Percentiles rank a stretch among this genome's conserved stretches.
Conservation (phyloP, 1,139 yeast species). For the Yamadazyma triangularis region DNA sequence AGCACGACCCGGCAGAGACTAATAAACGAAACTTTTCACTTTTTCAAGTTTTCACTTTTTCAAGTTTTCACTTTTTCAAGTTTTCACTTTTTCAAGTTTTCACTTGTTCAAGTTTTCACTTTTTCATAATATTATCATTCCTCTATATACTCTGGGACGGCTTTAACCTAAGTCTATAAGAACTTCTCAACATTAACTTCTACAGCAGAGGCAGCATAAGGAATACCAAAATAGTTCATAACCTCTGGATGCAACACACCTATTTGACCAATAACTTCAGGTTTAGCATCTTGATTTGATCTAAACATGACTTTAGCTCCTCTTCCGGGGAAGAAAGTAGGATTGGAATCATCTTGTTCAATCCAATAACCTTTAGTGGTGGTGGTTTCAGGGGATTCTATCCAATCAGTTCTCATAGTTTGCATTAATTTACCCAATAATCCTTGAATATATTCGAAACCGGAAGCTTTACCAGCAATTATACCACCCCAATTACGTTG, state of each 20-base stretch:
- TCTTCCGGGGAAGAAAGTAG: conserved; percentile 94
- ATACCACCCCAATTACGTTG: conserved; percentile 95
- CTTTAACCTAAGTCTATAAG: no score
- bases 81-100: no score
- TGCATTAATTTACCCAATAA: conserved; percentile 93
- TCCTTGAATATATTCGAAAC: conserved; percentile 94
- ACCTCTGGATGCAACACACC: conserved; percentile 98
- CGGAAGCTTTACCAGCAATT: conserved; percentile 90
- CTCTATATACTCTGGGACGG: no score
- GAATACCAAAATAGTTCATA: conserved; percentile 78
- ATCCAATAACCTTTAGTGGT: conserved; percentile 81
- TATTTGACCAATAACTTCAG: conserved; percentile 67
- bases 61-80: no score
- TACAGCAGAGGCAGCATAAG: conserved; percentile 87
- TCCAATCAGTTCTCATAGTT: conserved; percentile 87
- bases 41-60: no score
- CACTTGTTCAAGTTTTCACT: no score
- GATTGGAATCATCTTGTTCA: conserved; percentile 60
- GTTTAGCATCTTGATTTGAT: conserved; percentile 52
- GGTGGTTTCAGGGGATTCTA: conserved; percentile 50
- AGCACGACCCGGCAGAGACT: no score
- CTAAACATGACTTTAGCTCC: conserved; percentile 86
- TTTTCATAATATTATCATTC: no score
- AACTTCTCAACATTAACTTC: conserved; percentile 88
- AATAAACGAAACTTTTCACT: no score